Conservation (phyloP, 2,329 filamentous ascomycete genomes). For the Fonsecaea erecta region DNA sequence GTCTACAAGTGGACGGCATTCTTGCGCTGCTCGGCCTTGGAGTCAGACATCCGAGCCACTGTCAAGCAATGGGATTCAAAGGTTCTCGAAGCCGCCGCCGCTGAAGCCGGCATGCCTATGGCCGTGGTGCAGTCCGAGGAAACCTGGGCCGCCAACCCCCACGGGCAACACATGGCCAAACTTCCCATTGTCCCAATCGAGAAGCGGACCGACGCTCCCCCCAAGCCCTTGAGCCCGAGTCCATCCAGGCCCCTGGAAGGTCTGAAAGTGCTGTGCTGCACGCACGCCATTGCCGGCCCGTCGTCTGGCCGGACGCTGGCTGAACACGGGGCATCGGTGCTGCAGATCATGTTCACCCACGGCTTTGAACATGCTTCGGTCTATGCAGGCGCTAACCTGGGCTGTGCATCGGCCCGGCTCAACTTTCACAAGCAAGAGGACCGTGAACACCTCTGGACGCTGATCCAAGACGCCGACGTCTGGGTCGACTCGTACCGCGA, state of each 20-base stretch:
- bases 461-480: slow-evolving; percentile 12
- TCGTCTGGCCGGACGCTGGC: slow-evolving; percentile 4
- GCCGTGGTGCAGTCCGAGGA: neutral
- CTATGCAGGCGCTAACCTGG: slow-evolving; percentile 1
- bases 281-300: slow-evolving; percentile 12
- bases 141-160: neutral
- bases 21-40: neutral
- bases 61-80: neutral
- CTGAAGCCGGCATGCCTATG: slow-evolving; percentile 4
- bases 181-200: slow-evolving; percentile 2
- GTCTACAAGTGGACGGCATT: slow-evolving; percentile 15
- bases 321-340: slow-evolving; percentile 14
- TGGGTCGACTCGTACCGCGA: slow-evolving; percentile 8
- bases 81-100: slow-evolving; percentile 3
- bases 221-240: neutral
- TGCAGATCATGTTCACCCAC: slow-evolving; percentile 17
- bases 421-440: slow-evolving; percentile 11
- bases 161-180: slow-evolving; percentile 2
- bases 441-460: neutral
- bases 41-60: neutral
- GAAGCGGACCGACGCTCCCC: too few species aligned
- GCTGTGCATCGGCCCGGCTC: neutral
- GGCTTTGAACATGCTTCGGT: slow-evolving; percentile 12
- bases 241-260: neutral
- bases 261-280: slow-evolving; percentile 2